phyloP scores from a whole-genome alignment of 2,329 filamentous ascomycete species.

The Ceratocystis cubensis region DNA sequence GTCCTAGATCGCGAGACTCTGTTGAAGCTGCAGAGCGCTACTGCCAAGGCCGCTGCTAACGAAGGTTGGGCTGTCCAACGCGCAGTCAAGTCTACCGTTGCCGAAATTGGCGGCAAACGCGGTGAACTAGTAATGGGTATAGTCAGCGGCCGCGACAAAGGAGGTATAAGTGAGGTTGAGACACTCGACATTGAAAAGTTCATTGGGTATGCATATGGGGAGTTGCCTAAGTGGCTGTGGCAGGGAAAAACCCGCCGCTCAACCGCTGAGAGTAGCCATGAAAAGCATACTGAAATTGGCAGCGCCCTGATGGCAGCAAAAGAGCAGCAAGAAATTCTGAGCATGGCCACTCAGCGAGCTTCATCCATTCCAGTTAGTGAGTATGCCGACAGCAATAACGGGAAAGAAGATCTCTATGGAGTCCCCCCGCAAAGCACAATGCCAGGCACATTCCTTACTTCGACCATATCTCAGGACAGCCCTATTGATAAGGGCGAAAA shows the following conservation, averaged over 20 bases:
- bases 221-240: slow-evolving; percentile 89
- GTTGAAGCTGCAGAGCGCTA: slow-evolving; percentile 65
- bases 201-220: slow-evolving; percentile 62
- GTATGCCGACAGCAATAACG: slow-evolving; percentile 25
- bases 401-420: slow-evolving; percentile 35
- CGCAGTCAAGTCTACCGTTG: slow-evolving; percentile 89
- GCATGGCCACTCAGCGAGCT: slow-evolving; percentile 9
- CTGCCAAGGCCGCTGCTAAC: slow-evolving; percentile 76
- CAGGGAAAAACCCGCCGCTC: slow-evolving; percentile 71
- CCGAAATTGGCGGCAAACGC: slow-evolving; percentile 83
- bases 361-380: slow-evolving; percentile 33
- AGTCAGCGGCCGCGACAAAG: slow-evolving; percentile 75
- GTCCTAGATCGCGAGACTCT: slow-evolving; percentile 74
- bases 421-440: slow-evolving; percentile 30
- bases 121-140: slow-evolving; percentile 95
- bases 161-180: slow-evolving; percentile 82
- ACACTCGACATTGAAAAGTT: slow-evolving; percentile 82
- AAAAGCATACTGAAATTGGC: slow-evolving; percentile 36
- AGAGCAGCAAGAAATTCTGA: slow-evolving; percentile 14
- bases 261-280: slow-evolving; percentile 32
- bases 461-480: slow-evolving; percentile 9
- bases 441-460: slow-evolving; percentile 14
- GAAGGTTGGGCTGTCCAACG: slow-evolving; percentile 88
- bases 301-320: slow-evolving; percentile 19
- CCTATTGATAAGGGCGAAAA: slow-evolving; percentile 31